Conservation (phyloP, 352 stramenopile genomes). For the Phytopythium litorale region DNA sequence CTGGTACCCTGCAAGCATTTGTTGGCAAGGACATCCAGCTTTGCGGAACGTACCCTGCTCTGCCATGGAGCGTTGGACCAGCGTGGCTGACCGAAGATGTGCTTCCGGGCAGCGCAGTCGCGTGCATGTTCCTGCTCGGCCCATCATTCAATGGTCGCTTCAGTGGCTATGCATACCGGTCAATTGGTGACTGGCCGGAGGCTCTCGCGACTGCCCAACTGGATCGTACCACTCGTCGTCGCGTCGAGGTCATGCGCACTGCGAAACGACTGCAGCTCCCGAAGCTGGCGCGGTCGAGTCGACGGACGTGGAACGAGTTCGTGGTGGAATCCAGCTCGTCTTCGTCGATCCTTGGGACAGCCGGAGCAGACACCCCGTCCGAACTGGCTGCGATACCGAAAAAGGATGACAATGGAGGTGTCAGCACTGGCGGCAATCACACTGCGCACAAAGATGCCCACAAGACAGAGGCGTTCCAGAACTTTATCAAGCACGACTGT, state of each 20-base stretch:
- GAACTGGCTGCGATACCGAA: slow-evolving; percentile 27
- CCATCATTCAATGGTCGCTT: slow-evolving; percentile 58
- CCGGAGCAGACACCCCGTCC: not conserved
- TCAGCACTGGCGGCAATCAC: not conserved
- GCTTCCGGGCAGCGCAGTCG: slow-evolving; percentile 34
- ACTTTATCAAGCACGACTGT: slow-evolving; percentile 62
- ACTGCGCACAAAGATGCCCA: slow-evolving; percentile 21
- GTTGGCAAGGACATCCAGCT: slow-evolving; percentile 74
- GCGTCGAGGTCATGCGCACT: slow-evolving; percentile 38
- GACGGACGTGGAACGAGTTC: slow-evolving; percentile 36
- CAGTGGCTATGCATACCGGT: slow-evolving; percentile 60
- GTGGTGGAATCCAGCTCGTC: not conserved
- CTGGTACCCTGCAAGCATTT: slow-evolving; percentile 54
- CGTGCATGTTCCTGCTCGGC: slow-evolving; percentile 64
- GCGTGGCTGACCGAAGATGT: slow-evolving; percentile 67
- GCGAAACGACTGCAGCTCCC: slow-evolving; percentile 19
- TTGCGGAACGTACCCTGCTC: slow-evolving; percentile 53
- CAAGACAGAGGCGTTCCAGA: slow-evolving; percentile 36
- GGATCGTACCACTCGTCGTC: slow-evolving; percentile 47
- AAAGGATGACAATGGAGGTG: slow-evolving; percentile 28
- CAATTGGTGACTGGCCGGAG: slow-evolving; percentile 68
- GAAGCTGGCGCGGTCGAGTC: slow-evolving; percentile 39
- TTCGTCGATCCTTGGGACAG: not conserved
- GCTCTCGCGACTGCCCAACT: slow-evolving; percentile 53
- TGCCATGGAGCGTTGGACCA: slow-evolving; percentile 61